Conservation (phyloP, 805 yeast genomes). For the Saturnispora bothae region DNA sequence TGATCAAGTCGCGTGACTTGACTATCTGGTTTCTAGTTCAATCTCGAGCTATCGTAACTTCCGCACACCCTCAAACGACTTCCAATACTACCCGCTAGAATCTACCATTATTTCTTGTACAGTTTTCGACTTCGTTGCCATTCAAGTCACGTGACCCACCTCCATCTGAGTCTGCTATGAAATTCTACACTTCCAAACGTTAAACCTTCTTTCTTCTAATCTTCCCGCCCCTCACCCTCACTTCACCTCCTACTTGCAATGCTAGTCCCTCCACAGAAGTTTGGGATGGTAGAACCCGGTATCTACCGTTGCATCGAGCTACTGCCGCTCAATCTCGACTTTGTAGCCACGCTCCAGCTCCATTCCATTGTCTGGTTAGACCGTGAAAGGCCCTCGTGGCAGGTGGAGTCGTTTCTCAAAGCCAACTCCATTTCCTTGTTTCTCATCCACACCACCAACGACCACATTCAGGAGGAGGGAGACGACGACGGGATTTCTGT, state of each 20-base stretch:
- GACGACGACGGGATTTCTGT: slow-evolving; percentile 18
- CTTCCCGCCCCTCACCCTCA: neutral
- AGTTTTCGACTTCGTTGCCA: too few species aligned
- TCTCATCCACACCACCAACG: slow-evolving; percentile 23
- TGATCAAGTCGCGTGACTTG: too few species aligned
- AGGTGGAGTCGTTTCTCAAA: slow-evolving; percentile 55
- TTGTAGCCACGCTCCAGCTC: slow-evolving; percentile 61
- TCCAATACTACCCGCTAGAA: too few species aligned
- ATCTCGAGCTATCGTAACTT: too few species aligned
- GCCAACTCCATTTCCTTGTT: slow-evolving; percentile 42
- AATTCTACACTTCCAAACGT: too few species aligned
- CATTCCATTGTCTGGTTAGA: slow-evolving; percentile 65
- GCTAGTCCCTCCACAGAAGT: slow-evolving; percentile 90
- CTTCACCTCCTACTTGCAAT: slow-evolving; percentile 26
- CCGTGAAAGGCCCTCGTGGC: slow-evolving; percentile 75
- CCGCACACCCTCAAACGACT: too few species aligned
- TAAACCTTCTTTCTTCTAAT: too few species aligned
- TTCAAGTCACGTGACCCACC: too few species aligned
- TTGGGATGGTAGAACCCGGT: slow-evolving; percentile 84
- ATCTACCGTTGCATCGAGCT: slow-evolving; percentile 72
- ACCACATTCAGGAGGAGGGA: slow-evolving; percentile 12
- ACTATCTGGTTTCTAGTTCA: too few species aligned
- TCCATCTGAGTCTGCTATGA: too few species aligned
- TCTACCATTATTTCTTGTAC: too few species aligned
- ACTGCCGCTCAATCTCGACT: slow-evolving; percentile 67